Base-by-base conservation (phyloP, 148 eudicot species). In the Vaccinium vitisidaea region DNA sequence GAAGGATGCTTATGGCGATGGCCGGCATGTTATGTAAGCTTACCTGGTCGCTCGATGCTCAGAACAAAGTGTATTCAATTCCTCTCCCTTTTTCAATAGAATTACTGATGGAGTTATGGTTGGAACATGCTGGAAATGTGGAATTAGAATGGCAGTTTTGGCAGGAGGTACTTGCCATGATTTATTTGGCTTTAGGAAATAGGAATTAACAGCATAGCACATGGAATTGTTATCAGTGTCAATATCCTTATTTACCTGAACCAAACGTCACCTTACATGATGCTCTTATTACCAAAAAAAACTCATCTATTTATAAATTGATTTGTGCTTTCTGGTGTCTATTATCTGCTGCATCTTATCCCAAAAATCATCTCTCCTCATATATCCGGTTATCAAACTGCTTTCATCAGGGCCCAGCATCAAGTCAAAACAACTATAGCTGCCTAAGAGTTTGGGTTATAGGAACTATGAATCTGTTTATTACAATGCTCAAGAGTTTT, bases 1-100 rank as follows among this genome's bases (percentile, higher is more conserved):
- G 75, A 87, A 90, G 86, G 98, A 95, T 90, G 96, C 95, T 81
- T 93, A 91, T 87, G 98, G 98, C 56, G 98, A 95, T 90, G 98
- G 98, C 25, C 92, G 98, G 43, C 98, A 95, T 87, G 98, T 95
- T 73, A 92, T 96, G 98, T 94, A 77, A 86, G 83, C 23, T 83
- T 69, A 25, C 13, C 58, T 49, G 81, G 55, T 48, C 50, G 11
- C 12, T 80, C 23, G 36, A 46, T 77, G 54, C 16, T n/a, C 2
- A 39, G 19, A 16, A 80, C 16, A 46, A 56, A 36, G 46, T 76
- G 36, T 16, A 52, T 59, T 48, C 19, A 6, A 58, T 48, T 0
- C 65, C 32, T 53, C 8, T 15, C 52, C 48, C 55, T 25, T 39
- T 73, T 36, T 15, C 18, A 15, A 15, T 39, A 32, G 0, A 13